Conservation (phyloP, 2,329 filamentous ascomycete genomes). For the Hymenoscyphus scutula region DNA sequence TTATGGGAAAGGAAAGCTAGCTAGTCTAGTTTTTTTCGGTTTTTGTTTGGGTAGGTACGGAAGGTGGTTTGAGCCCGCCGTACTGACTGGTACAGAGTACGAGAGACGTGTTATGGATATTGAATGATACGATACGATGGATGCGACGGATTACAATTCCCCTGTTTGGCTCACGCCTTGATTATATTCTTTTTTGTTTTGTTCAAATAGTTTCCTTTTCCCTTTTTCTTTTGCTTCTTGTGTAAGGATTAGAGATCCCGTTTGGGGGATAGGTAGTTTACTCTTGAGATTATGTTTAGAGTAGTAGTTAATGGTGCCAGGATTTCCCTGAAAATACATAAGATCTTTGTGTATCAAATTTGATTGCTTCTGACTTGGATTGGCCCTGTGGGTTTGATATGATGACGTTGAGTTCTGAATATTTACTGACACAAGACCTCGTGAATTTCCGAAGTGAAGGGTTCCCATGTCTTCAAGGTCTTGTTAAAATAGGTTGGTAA, state of each 20-base stretch:
- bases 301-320: too few relatives aligned
- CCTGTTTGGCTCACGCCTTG: constrained; percentile 2
- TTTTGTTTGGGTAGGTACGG: not conserved
- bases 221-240: not conserved
- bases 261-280: not conserved
- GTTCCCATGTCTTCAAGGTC: not conserved
- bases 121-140: not conserved
- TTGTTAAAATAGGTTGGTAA: not conserved
- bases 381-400: too few relatives aligned
- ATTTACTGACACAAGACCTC: too few relatives aligned
- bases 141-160: constrained; percentile 1
- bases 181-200: not conserved
- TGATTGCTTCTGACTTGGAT: too few relatives aligned
- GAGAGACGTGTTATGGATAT: constrained; percentile 3
- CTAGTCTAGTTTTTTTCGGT: not conserved
- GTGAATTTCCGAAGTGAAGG: not conserved
- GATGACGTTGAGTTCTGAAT: too few relatives aligned
- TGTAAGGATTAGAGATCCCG: not conserved
- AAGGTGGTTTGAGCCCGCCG: too few relatives aligned
- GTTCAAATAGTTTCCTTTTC: not conserved
- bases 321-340: too few relatives aligned
- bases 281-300: not conserved
- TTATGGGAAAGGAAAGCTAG: not conserved
- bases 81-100: not conserved
- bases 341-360: too few relatives aligned